Evolutionary conservation across 495 filamentous ascomycete genomes (phyloP), one percentile per base, ranked within the genome.

Genomic region (Eremomyces bilateralis): DNA sequence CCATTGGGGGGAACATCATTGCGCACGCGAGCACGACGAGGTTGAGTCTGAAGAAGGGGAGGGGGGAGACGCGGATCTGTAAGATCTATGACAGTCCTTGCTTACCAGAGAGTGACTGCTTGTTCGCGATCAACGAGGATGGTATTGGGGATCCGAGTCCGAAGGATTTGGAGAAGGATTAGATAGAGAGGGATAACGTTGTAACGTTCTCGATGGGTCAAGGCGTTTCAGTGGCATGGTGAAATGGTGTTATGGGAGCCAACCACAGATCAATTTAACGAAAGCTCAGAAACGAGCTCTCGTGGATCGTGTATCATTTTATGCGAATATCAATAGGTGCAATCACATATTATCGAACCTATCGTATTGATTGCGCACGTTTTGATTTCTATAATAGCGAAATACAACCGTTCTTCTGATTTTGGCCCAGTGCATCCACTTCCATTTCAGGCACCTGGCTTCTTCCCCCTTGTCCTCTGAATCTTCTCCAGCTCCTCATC

Each of bases 11-110:
- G 42, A 94, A 97, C 53, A 95, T 97, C 50, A 94, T 97, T 51
- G 88, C 88, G 11, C 88, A 97, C 52, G 82, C 88, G 24, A 88
- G 78, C 44, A 97, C 88, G 4, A 97, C 88, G 6, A 46, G 71
- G 35, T 58, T 97, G 43, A 91, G 80, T 43, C 53, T 97, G 47
- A 92, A 91, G 61, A 97, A 97, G 53, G 90, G 90, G 12, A 61
- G 85, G 17, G 88, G 72, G 15, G 88, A 97, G 64, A 95, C 88
- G 15, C 69, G 88, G 57, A 73, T 97, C 36, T 94, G 90, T 55
- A 94, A 92, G 66, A 95, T 97, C 38, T 97, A 95, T 54, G 88
- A 97, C 54, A 92, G 82, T 47, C 88, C 88, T 5, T 97, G 88
- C 57, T 58, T 97, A 40, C 88, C 88, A 1, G 88, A 97, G 57